These are phyloP conservation scores for Capronia epimyces DNA, from an alignment of 2,329 filamentous ascomycete species.

Conservation along the genomic window DNA sequence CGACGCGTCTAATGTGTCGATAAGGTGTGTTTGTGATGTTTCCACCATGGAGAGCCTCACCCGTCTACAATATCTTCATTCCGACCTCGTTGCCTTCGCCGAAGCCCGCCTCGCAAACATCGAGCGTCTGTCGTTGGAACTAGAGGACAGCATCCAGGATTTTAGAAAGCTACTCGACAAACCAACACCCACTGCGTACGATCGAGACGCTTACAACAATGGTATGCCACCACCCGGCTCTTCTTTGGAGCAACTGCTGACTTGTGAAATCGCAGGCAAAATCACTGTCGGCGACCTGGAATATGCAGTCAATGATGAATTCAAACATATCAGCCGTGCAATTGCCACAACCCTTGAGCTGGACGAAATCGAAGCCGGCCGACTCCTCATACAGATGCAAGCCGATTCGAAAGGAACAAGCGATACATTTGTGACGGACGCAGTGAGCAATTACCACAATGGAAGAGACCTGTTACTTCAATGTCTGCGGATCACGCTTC, in stretches of 20 bases:
- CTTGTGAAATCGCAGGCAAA: slow-evolving; percentile 54
- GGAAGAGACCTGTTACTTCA: slow-evolving; percentile 77
- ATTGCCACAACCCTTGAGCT: slow-evolving; percentile 84
- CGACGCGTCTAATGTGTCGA: slow-evolving; percentile 4
- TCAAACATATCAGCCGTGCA: slow-evolving; percentile 73
- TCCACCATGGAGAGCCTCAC: slow-evolving; percentile 64
- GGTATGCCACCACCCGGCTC: slow-evolving; percentile 14
- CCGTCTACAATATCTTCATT: slow-evolving; percentile 75
- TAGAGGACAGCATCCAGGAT: slow-evolving; percentile 62
- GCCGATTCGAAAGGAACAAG: slow-evolving; percentile 58
- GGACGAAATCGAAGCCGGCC: slow-evolving; percentile 79
- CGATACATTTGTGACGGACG: slow-evolving; percentile 67
- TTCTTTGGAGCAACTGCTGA: slow-evolving; percentile 6
- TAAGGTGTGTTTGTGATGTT: slow-evolving; percentile 53
- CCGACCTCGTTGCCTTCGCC: slow-evolving; percentile 71
- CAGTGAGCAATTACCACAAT: slow-evolving; percentile 82
- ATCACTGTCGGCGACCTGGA: slow-evolving; percentile 66
- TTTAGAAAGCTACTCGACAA: slow-evolving; percentile 71
- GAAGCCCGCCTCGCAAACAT: slow-evolving; percentile 65
- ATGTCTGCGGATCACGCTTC: slow-evolving; percentile 72
- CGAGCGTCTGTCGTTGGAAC: slow-evolving; percentile 60
- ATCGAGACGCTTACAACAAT: slow-evolving; percentile 22
- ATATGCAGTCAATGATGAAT: slow-evolving; percentile 78
- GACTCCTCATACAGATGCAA: slow-evolving; percentile 56
- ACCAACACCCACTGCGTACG: slow-evolving; percentile 62